Conservation (phyloP, 495 filamentous ascomycete species). For the Aspergillus saccharolyticus region DNA sequence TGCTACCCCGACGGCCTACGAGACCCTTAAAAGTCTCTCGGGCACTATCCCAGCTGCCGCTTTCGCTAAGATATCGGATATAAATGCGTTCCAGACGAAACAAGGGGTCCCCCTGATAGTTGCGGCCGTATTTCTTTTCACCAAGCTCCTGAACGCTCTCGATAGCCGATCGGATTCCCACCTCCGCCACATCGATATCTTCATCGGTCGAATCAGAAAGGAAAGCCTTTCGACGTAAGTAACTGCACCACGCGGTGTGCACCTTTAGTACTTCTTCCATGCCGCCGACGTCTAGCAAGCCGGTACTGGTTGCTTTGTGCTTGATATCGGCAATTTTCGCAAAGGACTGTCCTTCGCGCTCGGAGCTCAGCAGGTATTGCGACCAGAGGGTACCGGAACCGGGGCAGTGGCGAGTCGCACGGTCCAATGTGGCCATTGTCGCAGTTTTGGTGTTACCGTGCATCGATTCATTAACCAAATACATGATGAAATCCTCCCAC, state of each 20-base stretch:
- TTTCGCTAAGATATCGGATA: slow-evolving; percentile 82
- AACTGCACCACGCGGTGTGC: slow-evolving; percentile 89
- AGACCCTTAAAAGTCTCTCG: slow-evolving; percentile 72
- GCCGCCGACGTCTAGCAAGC: slow-evolving; percentile 66
- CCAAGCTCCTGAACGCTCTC: slow-evolving; percentile 78
- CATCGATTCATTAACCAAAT: slow-evolving; percentile 51
- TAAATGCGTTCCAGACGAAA: slow-evolving; percentile 87
- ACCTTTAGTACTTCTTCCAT: slow-evolving; percentile 85
- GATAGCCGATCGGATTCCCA: slow-evolving; percentile 77
- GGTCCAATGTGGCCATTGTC: slow-evolving; percentile 55
- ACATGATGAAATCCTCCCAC: slow-evolving; percentile 79
- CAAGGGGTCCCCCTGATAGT: slow-evolving; percentile 75
- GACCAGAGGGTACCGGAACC: slow-evolving; percentile 92
- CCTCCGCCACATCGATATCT: slow-evolving; percentile 84
- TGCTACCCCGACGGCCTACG: slow-evolving; percentile 60
- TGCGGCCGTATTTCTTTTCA: slow-evolving; percentile 65
- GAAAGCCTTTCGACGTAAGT: slow-evolving; percentile 78
- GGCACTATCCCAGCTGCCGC: slow-evolving; percentile 60
- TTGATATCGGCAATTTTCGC: slow-evolving; percentile 83
- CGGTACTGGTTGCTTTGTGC: slow-evolving; percentile 80
- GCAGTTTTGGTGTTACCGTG: slow-evolving; percentile 32
- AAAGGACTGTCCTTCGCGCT: slow-evolving; percentile 68
- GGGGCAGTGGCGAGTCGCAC: slow-evolving; percentile 81
- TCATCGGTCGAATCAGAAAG: slow-evolving; percentile 73
- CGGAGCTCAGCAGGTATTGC: slow-evolving; percentile 75